Evolutionary conservation across 805 yeast genomes (phyloP).

Genomic region (Kurtzmaniella cleridarum): DNA sequence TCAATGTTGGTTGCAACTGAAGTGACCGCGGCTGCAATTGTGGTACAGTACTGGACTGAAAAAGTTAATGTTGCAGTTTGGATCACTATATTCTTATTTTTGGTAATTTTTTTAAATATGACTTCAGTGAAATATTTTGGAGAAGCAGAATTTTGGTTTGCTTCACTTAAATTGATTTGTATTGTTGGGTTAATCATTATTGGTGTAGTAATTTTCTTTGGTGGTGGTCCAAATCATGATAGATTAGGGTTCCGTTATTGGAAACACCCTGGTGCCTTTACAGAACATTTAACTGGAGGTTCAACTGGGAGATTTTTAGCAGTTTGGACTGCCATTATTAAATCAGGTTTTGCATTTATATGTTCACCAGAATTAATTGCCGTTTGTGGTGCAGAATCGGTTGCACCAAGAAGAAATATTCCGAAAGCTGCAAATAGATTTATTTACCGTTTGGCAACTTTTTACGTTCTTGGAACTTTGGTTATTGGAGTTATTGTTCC

Average conservation of each 20-base stretch:
- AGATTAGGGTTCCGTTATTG: constrained; percentile 44
- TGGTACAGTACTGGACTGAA: constrained; percentile 30
- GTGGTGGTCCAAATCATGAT: constrained; percentile 34
- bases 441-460: constrained; percentile 44
- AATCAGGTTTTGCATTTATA: constrained; percentile 62
- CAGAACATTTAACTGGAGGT: constrained; percentile 43
- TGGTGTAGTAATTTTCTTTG: constrained; percentile 32
- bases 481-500: constrained; percentile 35
- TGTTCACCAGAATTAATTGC: constrained; percentile 56
- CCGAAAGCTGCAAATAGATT: constrained; percentile 59
- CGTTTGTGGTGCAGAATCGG: constrained; percentile 46
- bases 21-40: constrained; percentile 30
- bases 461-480: constrained; percentile 35
- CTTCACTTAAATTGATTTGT: constrained; percentile 25
- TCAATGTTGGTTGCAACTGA: constrained; percentile 31
- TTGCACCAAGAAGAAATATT: constrained; percentile 52
- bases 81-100: constrained; percentile 29
- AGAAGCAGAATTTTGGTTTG: constrained; percentile 33
- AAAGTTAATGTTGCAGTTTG: constrained; percentile 31
- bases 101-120: constrained; percentile 22
- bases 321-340: constrained; percentile 56
- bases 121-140: constrained; percentile 28
- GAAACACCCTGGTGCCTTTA: constrained; percentile 31
- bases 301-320: constrained; percentile 60
- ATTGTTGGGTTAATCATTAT: constrained; percentile 27